Conservation (phyloP, 257 asterid species). For the Ophiorrhiza pumila region DNA sequence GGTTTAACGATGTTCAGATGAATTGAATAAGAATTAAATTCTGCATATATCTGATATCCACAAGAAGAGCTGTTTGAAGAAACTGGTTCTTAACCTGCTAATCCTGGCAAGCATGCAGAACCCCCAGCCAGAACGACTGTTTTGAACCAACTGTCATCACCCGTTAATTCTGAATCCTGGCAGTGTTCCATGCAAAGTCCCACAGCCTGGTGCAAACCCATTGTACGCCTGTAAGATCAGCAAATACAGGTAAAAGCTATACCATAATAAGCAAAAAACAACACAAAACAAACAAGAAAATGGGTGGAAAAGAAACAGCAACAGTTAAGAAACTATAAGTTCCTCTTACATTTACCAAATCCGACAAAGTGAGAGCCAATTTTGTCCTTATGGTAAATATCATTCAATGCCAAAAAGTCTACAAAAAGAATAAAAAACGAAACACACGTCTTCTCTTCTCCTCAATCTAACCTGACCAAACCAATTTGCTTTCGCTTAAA, state of each 20-base stretch:
- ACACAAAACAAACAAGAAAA: neutral
- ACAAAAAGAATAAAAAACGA: neutral
- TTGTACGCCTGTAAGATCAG: slow-evolving; percentile 59
- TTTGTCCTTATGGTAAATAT: neutral
- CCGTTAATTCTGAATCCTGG: slow-evolving; percentile 70
- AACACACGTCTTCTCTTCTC: neutral
- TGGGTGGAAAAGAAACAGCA: neutral
- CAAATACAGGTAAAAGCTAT: slow-evolving; percentile 10
- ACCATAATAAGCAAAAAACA: slow-evolving; percentile 5
- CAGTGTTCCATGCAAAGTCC: slow-evolving; percentile 95
- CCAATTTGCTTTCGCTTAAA: neutral
- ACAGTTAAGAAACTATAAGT: neutral
- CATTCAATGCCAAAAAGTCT: neutral
- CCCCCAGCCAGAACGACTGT: slow-evolving; percentile 88
- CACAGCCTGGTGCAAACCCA: slow-evolving; percentile 84
- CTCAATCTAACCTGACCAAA: neutral
- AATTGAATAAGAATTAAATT: neutral
- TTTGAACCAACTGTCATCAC: slow-evolving; percentile 73
- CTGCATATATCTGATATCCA: neutral
- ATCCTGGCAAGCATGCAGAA: slow-evolving; percentile 92
- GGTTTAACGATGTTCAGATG: neutral
- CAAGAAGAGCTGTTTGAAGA: neutral
- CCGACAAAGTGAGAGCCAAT: neutral
- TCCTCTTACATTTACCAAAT: neutral
- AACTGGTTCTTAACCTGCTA: slow-evolving; percentile 59